Base-by-base conservation (phyloP, 2,329 filamentous ascomycete species). In the Neopestalotiopsis sp. region DNA sequence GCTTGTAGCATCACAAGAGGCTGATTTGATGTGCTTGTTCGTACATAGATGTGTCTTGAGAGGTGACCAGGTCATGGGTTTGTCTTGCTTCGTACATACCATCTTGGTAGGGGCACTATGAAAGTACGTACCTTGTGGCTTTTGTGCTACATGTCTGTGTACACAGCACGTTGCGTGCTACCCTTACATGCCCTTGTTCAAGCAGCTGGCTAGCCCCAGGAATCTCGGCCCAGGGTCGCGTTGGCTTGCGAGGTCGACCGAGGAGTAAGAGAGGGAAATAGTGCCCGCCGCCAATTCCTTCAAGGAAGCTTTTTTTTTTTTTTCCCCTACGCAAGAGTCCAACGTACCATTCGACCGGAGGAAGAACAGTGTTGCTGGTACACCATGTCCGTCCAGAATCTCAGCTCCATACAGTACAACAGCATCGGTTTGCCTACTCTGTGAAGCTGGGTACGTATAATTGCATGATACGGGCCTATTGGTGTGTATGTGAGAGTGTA, bases 151-250 rank as follows among this genome's bases (percentile, higher is more conserved):
- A 28, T 28, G 24, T 28, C 24, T 28, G 24, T 28, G 34, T 7
- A 38, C 34, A 38, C 10, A 38, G 6, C 45, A 52, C 45, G 20
- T n/a, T 52, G 24, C 24, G 24, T 28, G 17, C 20, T 52, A 52
- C 45, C 45, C 17, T 52, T 17, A 52, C 45, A 52, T 52, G 45
- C 45, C 45, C 45, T n/a, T 52, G 45, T 52, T 52, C 17, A 52
- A 52, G 45, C 17, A 52, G 20, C 17, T 52, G 45, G 42, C 24
- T 56, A 58, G 45, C 52, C 52, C 73, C 75, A 75, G 76, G 76
- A 78, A 78, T 77, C 73, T 78, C 76, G 76, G 76, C 75, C 76
- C 76, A 77, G 76, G 73, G 76, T 77, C 75, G 76, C 76, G 76
- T 77, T 75, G 73, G 59, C 59, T 30, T 62, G 30, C 45, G 45